Evolutionary conservation across 164 flowering plant genomes (phyloP).

Genomic region (Kingdonia uniflora): DNA sequence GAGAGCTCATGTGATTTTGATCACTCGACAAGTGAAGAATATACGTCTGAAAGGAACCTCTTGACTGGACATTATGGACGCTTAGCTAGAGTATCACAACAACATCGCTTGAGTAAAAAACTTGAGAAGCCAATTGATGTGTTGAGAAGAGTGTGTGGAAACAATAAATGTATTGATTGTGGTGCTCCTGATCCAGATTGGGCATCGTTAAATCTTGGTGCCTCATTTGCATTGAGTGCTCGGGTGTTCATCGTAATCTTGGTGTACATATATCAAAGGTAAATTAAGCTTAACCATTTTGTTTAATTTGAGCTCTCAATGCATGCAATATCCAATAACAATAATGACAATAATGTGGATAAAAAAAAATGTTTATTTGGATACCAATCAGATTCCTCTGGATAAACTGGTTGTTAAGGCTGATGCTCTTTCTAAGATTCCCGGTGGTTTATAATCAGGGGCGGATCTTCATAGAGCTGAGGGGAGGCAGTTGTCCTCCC

Average conservation of each 20-base stretch:
- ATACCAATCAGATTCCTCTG: no score
- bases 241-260: slow-evolving; percentile 88
- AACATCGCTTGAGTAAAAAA: slow-evolving; percentile 30
- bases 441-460: no score
- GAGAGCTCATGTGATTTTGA: slow-evolving; percentile 64
- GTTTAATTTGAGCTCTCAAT: no score
- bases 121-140: slow-evolving; percentile 62
- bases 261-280: slow-evolving; percentile 77
- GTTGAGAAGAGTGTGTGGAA: slow-evolving; percentile 54
- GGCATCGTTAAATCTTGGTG: slow-evolving; percentile 84
- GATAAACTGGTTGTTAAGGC: no score
- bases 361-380: no score
- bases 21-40: slow-evolving; percentile 37
- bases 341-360: no score
- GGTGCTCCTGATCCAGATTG: slow-evolving; percentile 86
- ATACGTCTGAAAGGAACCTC: slow-evolving; percentile 31
- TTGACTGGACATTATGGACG: slow-evolving; percentile 40
- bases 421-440: no score
- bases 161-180: slow-evolving; percentile 84
- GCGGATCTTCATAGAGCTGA: no score
- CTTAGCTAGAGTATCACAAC: slow-evolving; percentile 30
- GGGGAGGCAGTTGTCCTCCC: no score
- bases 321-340: no score
- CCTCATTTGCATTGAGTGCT: slow-evolving; percentile 84
- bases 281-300: slow-evolving; percentile 3